These are phyloP conservation scores for Gynostemma pentaphyllum DNA, from an alignment of 306 rosid species.

Conservation along the genomic window DNA sequence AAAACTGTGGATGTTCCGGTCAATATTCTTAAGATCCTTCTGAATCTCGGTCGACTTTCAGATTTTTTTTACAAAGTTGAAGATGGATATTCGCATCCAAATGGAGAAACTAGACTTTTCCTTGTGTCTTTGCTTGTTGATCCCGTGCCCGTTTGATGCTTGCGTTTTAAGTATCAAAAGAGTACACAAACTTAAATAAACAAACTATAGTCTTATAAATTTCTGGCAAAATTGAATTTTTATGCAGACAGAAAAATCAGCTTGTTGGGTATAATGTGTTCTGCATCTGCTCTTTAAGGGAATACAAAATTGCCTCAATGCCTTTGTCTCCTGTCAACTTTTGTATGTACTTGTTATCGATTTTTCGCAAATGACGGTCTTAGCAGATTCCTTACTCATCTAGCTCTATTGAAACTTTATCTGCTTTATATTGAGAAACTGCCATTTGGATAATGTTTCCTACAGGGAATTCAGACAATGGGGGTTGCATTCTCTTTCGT, in stretches of 20 bases:
- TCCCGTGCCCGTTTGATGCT: too few relatives aligned
- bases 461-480: background rate
- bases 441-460: background rate
- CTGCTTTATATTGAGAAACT: background rate
- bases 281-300: too few relatives aligned
- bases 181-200: too few relatives aligned
- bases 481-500: slow-evolving; percentile 5
- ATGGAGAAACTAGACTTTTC: background rate
- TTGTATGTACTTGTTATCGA: background rate
- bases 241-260: too few relatives aligned
- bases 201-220: too few relatives aligned
- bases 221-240: too few relatives aligned
- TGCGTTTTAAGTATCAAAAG: too few relatives aligned
- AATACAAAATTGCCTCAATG: background rate
- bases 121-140: background rate
- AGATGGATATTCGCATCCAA: background rate
- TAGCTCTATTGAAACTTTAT: background rate
- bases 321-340: background rate
- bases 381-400: background rate
- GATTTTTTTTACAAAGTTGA: background rate
- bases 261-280: too few relatives aligned
- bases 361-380: background rate
- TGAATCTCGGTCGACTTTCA: background rate
- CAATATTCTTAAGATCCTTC: background rate
- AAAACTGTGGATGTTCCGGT: background rate